phyloP scores from a whole-genome alignment of 164 flowering plant species.

The Warburgia ugandensis region DNA sequence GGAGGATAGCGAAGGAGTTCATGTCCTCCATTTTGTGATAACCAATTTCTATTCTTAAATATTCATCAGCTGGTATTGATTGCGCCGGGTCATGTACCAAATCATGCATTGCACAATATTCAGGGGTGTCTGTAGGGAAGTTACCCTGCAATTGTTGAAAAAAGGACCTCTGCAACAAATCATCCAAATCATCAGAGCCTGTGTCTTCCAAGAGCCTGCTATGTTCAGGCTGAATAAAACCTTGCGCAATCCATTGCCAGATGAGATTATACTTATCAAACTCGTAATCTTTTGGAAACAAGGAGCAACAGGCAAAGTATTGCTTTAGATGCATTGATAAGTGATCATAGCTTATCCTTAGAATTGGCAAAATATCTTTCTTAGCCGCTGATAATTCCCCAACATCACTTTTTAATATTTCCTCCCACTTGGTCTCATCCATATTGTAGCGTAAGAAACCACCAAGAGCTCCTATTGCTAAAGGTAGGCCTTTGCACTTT shows the following conservation, averaged over 20 bases:
- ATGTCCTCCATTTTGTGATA: too few species aligned
- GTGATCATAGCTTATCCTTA: too few species aligned
- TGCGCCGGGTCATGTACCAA: too few species aligned
- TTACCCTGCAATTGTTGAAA: neutral
- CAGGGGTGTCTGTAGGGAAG: neutral
- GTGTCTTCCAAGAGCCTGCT: neutral
- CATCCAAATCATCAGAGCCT: neutral
- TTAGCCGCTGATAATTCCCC: too few species aligned
- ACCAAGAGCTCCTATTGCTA: too few species aligned
- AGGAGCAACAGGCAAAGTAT: neutral
- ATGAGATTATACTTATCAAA: neutral
- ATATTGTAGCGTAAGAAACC: too few species aligned
- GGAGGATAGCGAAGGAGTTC: too few species aligned
- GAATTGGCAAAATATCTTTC: too few species aligned
- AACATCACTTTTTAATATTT: too few species aligned
- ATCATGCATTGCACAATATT: neutral
- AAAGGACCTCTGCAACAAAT: neutral
- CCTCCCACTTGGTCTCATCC: too few species aligned
- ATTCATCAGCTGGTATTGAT: neutral
- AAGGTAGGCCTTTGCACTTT: too few species aligned
- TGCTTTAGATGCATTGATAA: neutral
- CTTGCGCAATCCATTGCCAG: neutral
- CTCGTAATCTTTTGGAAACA: accelerated
- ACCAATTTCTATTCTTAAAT: neutral
- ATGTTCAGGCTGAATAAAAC: neutral